Percentiles rank a stretch among this genome's conserved stretches.
These are phyloP conservation scores for Candida awuae DNA, from an alignment of 805 yeast genomes.

Conservation along the genomic window DNA sequence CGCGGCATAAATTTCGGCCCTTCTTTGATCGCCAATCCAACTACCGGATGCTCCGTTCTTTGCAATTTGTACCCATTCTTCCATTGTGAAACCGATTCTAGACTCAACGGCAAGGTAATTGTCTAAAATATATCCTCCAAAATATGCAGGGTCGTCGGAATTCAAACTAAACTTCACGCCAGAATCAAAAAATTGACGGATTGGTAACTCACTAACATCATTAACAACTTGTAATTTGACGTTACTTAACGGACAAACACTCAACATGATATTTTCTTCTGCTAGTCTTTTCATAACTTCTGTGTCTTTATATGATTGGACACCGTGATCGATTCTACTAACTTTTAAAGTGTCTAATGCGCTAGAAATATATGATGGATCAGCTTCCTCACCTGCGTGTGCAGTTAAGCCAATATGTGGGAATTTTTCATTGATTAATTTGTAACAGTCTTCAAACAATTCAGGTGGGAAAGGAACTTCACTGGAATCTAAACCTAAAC, in stretches of 20 bases:
- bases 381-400: slow-evolving; percentile 89
- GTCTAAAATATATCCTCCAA: slow-evolving; percentile 77
- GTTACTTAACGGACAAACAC: slow-evolving; percentile 74
- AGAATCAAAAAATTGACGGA: slow-evolving; percentile 48
- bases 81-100: slow-evolving; percentile 51
- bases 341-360: slow-evolving; percentile 54
- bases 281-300: slow-evolving; percentile 52
- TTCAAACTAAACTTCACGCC: slow-evolving; percentile 68
- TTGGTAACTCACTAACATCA: slow-evolving; percentile 60
- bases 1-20: slow-evolving; percentile 35
- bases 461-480: slow-evolving; percentile 75
- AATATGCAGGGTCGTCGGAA: slow-evolving; percentile 76
- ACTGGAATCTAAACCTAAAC: slow-evolving; percentile 75
- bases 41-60: slow-evolving; percentile 62
- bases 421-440: slow-evolving; percentile 36
- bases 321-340: slow-evolving; percentile 75
- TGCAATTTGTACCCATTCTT: slow-evolving; percentile 59
- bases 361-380: slow-evolving; percentile 53
- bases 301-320: slow-evolving; percentile 50
- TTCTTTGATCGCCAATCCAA: slow-evolving; percentile 56
- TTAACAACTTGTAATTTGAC: slow-evolving; percentile 67
- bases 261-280: slow-evolving; percentile 45
- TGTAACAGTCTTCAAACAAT: slow-evolving; percentile 57
- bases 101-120: slow-evolving; percentile 62
- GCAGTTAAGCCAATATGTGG: slow-evolving; percentile 63